phyloP scores from a whole-genome alignment of 2,329 filamentous ascomycete species.

The Penicillium hordei region DNA sequence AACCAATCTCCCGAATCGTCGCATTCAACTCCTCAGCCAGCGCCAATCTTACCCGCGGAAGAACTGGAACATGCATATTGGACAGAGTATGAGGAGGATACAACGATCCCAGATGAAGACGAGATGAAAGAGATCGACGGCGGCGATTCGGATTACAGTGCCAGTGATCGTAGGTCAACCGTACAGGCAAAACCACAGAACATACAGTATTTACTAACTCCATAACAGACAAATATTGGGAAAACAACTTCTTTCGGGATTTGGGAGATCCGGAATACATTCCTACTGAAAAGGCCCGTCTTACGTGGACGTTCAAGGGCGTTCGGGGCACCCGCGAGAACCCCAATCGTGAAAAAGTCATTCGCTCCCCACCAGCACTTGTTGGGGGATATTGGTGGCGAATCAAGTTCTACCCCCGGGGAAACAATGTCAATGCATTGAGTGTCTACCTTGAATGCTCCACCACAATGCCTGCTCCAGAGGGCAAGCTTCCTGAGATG shows the following conservation, averaged over 20 bases:
- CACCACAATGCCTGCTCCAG: constrained; percentile 45
- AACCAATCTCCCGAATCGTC: constrained; percentile 9
- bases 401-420: constrained; percentile 64
- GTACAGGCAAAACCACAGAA: background rate
- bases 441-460: constrained; percentile 64
- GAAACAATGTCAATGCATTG: constrained; percentile 58
- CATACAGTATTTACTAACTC: constrained; percentile 4
- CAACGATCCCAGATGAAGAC: constrained; percentile 54
- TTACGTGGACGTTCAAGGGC: constrained; percentile 59
- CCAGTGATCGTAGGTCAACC: constrained; percentile 50
- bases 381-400: constrained; percentile 64
- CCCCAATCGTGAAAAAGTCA: constrained; percentile 58
- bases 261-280: constrained; percentile 60
- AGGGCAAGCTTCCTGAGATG: constrained; percentile 39
- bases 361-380: constrained; percentile 57
- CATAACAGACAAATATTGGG: constrained; percentile 55
- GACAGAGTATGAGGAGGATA: constrained; percentile 58
- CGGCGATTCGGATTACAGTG: constrained; percentile 51
- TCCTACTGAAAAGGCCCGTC: constrained; percentile 54
- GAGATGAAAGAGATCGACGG: constrained; percentile 60
- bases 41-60: constrained; percentile 11
- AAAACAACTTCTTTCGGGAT: constrained; percentile 55
- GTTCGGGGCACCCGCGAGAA: constrained; percentile 62
- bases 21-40: constrained; percentile 20
- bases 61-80: constrained; percentile 47